Evolutionary conservation across 129 eudicot species (phyloP).

Genomic region (Artemisia annua): DNA sequence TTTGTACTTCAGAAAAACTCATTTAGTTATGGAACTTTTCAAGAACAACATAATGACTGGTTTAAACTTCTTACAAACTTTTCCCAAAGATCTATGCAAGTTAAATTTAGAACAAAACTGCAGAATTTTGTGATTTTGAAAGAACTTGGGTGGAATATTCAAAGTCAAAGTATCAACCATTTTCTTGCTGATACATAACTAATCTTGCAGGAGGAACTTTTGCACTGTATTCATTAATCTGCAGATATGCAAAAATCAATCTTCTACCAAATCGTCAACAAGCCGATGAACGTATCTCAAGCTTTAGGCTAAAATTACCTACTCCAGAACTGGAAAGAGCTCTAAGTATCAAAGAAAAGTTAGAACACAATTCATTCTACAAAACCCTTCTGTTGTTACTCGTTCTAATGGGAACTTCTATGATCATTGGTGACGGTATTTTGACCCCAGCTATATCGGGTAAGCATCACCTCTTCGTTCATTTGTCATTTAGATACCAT

Average conservation of each 20-base stretch:
- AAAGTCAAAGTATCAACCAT: background rate
- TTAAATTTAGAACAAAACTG: background rate
- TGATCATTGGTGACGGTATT: conserved; percentile 98
- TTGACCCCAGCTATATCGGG: conserved; percentile 98
- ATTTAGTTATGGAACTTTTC: background rate
- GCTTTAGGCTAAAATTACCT: conserved; percentile 85
- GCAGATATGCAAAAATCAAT: conserved; percentile 88
- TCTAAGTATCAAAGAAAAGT: conserved; percentile 64
- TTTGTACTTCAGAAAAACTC: background rate
- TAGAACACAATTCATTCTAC: conserved; percentile 66
- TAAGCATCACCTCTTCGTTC: conserved; percentile 5
- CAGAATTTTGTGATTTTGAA: conserved; percentile 1
- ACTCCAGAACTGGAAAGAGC: conserved; percentile 96
- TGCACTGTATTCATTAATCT: conserved; percentile 83
- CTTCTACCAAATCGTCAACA: conserved; percentile 84
- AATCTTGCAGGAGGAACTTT: conserved; percentile 87
- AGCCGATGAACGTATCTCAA: conserved; percentile 89
- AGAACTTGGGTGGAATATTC: conserved; percentile 10
- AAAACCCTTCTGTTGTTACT: conserved; percentile 78
- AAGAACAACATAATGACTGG: background rate
- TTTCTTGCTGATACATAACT: conserved; percentile 17
- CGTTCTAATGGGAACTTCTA: conserved; percentile 93
- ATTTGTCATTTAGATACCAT: too few relatives aligned
- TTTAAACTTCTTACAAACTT: background rate
- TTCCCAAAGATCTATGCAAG: background rate